A percentile compares a stretch with the other conserved stretches of the same genome.
These are phyloP conservation scores for Populus trichocarpa DNA, from an alignment of 441 rosid species.

Conservation along the genomic window DNA sequence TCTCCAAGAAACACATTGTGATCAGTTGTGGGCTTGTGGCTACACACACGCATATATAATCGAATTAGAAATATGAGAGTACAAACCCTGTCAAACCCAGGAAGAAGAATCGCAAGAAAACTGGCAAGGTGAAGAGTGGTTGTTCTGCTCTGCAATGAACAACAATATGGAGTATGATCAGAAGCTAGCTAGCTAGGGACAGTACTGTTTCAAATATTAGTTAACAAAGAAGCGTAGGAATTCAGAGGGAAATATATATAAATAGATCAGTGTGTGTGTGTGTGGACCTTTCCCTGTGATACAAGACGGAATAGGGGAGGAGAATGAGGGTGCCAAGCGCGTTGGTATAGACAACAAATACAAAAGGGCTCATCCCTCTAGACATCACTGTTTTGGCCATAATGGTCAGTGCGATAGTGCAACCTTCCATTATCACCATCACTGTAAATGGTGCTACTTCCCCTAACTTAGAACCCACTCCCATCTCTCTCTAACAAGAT, in stretches of 20 bases:
- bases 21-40: too few relatives aligned
- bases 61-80: not conserved
- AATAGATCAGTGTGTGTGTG: not conserved
- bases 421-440: conserved; percentile 71
- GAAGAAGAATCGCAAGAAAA: conserved; percentile 55
- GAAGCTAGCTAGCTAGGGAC: not conserved
- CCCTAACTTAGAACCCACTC: conserved; percentile 17
- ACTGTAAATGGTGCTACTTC: conserved; percentile 43
- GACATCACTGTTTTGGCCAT: conserved; percentile 59
- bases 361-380: conserved; percentile 73
- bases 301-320: conserved; percentile 59
- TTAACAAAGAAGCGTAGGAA: not conserved
- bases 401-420: conserved; percentile 65
- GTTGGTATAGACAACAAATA: conserved; percentile 66
- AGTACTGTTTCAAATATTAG: too few relatives aligned
- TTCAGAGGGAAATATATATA: not conserved
- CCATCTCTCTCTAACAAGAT: conserved; percentile 23
- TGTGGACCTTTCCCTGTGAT: conserved; percentile 48
- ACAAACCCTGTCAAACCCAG: conserved; percentile 74
- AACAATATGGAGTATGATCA: not conserved
- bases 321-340: conserved; percentile 53
- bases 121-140: conserved; percentile 42
- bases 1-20: too few relatives aligned
- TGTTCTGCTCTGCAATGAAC: conserved; percentile 40
- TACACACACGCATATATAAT: not conserved